These are phyloP conservation scores for Crucihimalaya himalaica DNA, from an alignment of 345 rosid species.

Conservation along the genomic window DNA sequence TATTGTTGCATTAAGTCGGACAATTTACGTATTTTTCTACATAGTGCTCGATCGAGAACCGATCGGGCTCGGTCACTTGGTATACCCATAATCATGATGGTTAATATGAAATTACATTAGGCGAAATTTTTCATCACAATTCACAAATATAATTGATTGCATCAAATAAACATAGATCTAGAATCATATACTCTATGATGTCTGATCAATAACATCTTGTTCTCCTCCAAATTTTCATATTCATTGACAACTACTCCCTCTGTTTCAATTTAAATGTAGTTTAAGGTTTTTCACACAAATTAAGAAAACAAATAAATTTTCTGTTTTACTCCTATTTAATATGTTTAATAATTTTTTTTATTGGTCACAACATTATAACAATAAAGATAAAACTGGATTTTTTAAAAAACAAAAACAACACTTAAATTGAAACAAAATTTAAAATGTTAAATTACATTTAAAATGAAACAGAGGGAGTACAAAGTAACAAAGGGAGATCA, in stretches of 20 bases:
- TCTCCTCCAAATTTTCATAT: neutral
- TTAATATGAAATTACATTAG: neutral
- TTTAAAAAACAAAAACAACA: too few relatives aligned
- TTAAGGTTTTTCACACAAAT: too few relatives aligned
- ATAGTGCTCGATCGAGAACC: neutral
- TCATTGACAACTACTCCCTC: slow-evolving; percentile 1
- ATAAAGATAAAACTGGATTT: too few relatives aligned
- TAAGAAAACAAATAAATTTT: too few relatives aligned
- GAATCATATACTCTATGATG: neutral
- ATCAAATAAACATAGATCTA: slow-evolving; percentile 3
- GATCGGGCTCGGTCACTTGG: neutral
- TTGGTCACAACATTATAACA: too few relatives aligned
- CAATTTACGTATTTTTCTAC: neutral
- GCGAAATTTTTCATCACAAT: neutral
- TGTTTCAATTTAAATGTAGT: too few relatives aligned
- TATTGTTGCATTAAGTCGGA: neutral
- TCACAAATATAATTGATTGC: slow-evolving; percentile 18
- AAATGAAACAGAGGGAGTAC: too few relatives aligned
- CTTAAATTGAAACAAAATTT: too few relatives aligned
- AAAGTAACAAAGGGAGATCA: slow-evolving; percentile 23
- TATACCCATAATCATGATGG: neutral
- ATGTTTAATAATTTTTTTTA: too few relatives aligned
- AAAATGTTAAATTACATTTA: too few relatives aligned
- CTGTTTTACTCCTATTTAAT: too few relatives aligned
- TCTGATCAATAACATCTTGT: neutral